phyloP scores from a whole-genome alignment of 257 asterid genomes.

The Solanum stenotomum region DNA sequence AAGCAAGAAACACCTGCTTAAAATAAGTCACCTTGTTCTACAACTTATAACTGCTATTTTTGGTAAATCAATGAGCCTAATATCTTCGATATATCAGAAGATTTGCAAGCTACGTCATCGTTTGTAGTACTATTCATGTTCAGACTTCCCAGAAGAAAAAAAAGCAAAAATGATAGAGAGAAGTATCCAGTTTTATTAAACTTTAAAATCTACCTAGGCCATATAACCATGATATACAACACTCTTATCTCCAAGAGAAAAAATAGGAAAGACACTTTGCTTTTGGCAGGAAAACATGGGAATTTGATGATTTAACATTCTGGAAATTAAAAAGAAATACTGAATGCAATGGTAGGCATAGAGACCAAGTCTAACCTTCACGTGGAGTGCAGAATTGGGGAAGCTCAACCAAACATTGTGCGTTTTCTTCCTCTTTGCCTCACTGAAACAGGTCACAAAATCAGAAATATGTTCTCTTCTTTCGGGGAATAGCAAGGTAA shows the following conservation, averaged over 20 bases:
- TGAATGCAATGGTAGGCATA: background rate
- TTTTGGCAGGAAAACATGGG: background rate
- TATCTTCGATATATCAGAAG: background rate
- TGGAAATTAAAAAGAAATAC: background rate
- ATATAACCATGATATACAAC: background rate
- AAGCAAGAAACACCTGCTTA: background rate
- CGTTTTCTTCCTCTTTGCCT: slow-evolving; percentile 91
- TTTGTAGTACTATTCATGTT: background rate
- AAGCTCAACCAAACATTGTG: slow-evolving; percentile 69
- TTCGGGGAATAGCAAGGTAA: background rate
- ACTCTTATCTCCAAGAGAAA: background rate
- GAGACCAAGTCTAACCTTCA: background rate
- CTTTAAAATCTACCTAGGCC: background rate
- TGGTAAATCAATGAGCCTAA: background rate
- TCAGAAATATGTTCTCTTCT: background rate
- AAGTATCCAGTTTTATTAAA: background rate
- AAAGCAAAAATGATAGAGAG: background rate
- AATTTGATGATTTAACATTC: background rate
- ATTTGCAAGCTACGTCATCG: background rate
- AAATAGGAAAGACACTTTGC: background rate
- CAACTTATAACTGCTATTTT: background rate
- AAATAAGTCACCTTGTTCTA: background rate
- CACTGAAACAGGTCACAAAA: slow-evolving; percentile 1
- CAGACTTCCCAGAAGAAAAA: background rate
- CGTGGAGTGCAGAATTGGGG: background rate